Evolutionary conservation across 306 rosid species (phyloP).

Genomic region (Pyrus pyrifolia): DNA sequence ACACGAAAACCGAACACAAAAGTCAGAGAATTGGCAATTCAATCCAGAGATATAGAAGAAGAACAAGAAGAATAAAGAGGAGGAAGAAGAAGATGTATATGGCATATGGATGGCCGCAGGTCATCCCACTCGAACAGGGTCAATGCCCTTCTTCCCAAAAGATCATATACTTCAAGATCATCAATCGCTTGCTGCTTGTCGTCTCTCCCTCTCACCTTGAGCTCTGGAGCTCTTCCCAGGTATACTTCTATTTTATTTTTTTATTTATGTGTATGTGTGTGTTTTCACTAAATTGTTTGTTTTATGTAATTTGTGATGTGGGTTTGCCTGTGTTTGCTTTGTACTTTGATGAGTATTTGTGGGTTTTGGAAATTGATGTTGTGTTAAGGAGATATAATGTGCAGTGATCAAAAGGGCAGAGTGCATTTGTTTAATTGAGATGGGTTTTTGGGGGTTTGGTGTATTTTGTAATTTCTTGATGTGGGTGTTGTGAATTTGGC

Average conservation of each 20-base stretch:
- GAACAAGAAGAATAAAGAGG: background rate
- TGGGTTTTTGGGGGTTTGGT: slow-evolving; percentile 17
- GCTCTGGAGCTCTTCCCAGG: slow-evolving; percentile 93
- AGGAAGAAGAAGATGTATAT: slow-evolving; percentile 57
- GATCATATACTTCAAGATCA: slow-evolving; percentile 67
- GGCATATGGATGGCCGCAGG: slow-evolving; percentile 99
- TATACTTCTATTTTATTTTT: slow-evolving; percentile 5
- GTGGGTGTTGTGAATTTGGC: background rate
- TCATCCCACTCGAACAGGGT: slow-evolving; percentile 74
- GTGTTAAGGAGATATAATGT: background rate
- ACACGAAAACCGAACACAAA: slow-evolving; percentile 8
- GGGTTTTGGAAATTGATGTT: background rate
- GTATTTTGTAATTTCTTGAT: background rate
- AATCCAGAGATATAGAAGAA: background rate
- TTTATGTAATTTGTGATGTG: background rate
- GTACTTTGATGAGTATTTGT: background rate
- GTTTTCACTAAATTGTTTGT: background rate
- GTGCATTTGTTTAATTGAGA: background rate
- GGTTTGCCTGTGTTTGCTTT: background rate
- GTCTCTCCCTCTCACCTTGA: slow-evolving; percentile 84
- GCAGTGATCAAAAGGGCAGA: too few species aligned
- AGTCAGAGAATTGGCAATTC: slow-evolving; percentile 14
- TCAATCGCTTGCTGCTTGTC: slow-evolving; percentile 62
- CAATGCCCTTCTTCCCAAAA: slow-evolving; percentile 57
- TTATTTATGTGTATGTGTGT: background rate